These are phyloP conservation scores for Cercospora sp. DNA, from an alignment of 2,329 filamentous ascomycete genomes.

Conservation along the genomic window DNA sequence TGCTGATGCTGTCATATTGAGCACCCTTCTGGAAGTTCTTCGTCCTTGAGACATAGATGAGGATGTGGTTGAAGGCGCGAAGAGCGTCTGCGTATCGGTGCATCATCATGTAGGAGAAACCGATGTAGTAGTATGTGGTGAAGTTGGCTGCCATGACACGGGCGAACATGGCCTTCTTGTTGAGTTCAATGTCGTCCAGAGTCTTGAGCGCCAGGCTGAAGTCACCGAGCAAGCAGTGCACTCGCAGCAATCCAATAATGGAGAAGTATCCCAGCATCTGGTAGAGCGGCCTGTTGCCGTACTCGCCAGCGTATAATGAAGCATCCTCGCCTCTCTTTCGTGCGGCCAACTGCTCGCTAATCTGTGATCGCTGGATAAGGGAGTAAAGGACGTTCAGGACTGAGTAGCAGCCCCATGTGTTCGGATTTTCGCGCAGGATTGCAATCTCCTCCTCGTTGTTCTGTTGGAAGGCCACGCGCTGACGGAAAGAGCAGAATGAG, in stretches of 20 bases:
- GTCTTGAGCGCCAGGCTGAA: slow-evolving; percentile 98
- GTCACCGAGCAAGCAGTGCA: slow-evolving; percentile 94
- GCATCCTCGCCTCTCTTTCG: slow-evolving; percentile 94
- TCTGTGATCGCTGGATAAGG: slow-evolving; percentile 96
- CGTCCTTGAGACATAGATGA: slow-evolving; percentile 96
- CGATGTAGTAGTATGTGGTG: slow-evolving; percentile 99
- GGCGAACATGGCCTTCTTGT: slow-evolving; percentile 99
- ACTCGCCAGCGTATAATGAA: slow-evolving; percentile 84
- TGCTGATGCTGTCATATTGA: slow-evolving; percentile 96
- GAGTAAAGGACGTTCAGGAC: slow-evolving; percentile 99
- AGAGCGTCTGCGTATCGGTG: slow-evolving; percentile 98
- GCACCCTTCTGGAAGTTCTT: slow-evolving; percentile 99
- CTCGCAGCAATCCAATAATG: slow-evolving; percentile 93
- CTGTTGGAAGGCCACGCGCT: slow-evolving; percentile 75
- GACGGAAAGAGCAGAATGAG: slow-evolving; percentile 96
- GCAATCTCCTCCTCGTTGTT: slow-evolving; percentile 85
- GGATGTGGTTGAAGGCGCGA: slow-evolving; percentile 99
- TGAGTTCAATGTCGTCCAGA: slow-evolving; percentile 97
- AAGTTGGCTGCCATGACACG: slow-evolving; percentile 99
- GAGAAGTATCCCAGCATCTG: slow-evolving; percentile 99
- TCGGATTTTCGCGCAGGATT: slow-evolving; percentile 91
- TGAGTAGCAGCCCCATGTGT: slow-evolving; percentile 99
- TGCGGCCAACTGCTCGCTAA: slow-evolving; percentile 92
- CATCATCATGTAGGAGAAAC: slow-evolving; percentile 99
- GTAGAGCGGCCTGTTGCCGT: slow-evolving; percentile 91